These are phyloP conservation scores for Arthrobotrys megalospora DNA, from an alignment of 2,329 filamentous ascomycete genomes.

Conservation along the genomic window DNA sequence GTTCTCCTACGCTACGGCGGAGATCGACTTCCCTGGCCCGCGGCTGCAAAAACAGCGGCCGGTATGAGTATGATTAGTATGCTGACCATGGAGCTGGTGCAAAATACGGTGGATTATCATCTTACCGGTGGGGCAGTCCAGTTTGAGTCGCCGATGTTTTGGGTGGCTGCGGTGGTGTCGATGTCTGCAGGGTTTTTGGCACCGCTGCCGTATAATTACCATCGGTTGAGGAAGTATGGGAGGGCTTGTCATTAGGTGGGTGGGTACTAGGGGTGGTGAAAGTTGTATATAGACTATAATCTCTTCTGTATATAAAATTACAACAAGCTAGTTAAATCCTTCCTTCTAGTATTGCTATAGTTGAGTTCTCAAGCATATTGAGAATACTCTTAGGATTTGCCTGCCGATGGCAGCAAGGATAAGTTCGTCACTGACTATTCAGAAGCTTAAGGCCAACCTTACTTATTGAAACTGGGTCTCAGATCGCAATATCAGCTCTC, in stretches of 20 bases:
- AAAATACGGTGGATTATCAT: slow-evolving; percentile 73
- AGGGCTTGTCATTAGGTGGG: slow-evolving; percentile 69
- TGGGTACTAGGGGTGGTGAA: no score
- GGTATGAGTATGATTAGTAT: slow-evolving; percentile 76
- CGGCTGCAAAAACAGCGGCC: slow-evolving; percentile 71
- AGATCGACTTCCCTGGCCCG: slow-evolving; percentile 70
- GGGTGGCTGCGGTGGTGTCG: slow-evolving; percentile 70
- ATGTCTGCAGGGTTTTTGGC: slow-evolving; percentile 70
- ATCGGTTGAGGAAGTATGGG: slow-evolving; percentile 70
- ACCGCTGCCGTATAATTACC: slow-evolving; percentile 73
- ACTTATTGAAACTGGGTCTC: no score
- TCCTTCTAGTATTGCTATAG: no score
- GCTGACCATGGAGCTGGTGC: slow-evolving; percentile 73
- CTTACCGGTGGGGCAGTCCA: slow-evolving; percentile 72
- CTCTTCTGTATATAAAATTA: no score
- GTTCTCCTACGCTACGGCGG: slow-evolving; percentile 70
- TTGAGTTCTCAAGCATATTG: no score
- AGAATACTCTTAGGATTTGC: no score
- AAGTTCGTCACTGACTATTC: no score
- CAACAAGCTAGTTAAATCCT: no score
- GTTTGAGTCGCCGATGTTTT: slow-evolving; percentile 71
- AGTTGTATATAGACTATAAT: no score
- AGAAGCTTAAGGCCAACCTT: no score
- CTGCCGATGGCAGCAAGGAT: no score
- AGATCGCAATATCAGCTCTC: no score